Conservation (phyloP, 495 filamentous ascomycete genomes). For the Usnea hakonensis region DNA sequence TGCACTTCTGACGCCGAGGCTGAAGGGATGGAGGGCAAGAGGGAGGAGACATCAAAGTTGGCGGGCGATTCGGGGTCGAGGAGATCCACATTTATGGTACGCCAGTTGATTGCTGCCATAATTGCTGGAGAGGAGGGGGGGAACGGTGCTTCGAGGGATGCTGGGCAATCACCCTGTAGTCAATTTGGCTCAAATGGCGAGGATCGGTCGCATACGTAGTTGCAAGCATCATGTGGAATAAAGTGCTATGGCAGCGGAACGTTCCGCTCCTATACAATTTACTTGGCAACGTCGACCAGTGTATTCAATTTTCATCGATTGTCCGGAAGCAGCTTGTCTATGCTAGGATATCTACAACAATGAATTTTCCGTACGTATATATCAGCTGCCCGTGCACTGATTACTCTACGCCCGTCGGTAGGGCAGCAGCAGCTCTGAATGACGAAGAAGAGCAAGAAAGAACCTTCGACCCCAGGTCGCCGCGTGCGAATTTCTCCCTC, state of each 20-base stretch:
- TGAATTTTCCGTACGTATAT: conserved; percentile 75
- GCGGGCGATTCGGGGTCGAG: conserved; percentile 77
- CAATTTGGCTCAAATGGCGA: neutral
- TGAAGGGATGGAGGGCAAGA: conserved; percentile 63
- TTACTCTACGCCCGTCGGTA: conserved; percentile 12
- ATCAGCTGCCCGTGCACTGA: conserved; percentile 89
- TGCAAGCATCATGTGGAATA: no score
- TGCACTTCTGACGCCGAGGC: conserved; percentile 65
- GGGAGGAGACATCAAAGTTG: conserved; percentile 78
- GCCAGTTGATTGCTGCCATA: conserved; percentile 66
- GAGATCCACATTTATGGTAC: conserved; percentile 88
- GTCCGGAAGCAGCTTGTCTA: neutral
- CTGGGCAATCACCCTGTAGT: neutral
- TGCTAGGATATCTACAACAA: neutral
- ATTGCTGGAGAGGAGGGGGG: conserved; percentile 10
- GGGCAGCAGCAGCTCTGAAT: conserved; percentile 20
- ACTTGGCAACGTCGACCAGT: neutral
- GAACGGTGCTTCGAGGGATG: neutral
- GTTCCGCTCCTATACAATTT: neutral
- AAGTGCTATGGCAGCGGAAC: neutral
- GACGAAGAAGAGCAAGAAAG: conserved; percentile 65
- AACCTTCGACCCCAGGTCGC: conserved; percentile 77
- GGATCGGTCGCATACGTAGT: no score
- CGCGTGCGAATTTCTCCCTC: conserved; percentile 78
- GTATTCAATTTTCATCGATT: neutral